These are phyloP conservation scores for Thielaviopsis populi DNA, from an alignment of 2,329 filamentous ascomycete species.

Conservation along the genomic window DNA sequence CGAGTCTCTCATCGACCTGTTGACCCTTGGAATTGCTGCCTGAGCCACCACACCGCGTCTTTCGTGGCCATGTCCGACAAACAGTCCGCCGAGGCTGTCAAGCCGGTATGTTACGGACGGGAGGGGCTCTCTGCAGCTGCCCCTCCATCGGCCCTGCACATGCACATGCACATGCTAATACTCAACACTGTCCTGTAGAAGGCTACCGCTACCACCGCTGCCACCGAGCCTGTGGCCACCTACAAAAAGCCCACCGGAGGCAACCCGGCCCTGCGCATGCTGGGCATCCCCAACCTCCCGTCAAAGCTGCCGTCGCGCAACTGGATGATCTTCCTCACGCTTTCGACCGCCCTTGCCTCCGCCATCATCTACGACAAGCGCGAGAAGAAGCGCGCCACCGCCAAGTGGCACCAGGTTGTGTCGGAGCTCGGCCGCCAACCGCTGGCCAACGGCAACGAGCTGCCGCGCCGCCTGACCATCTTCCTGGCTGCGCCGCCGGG, in stretches of 20 bases:
- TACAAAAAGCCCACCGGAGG: slow-evolving; percentile 20
- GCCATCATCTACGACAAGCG: slow-evolving; percentile 84
- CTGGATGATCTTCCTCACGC: slow-evolving; percentile 86
- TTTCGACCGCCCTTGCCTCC: slow-evolving; percentile 62
- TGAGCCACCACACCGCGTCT: background rate
- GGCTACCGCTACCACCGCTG: background rate
- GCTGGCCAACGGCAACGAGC: slow-evolving; percentile 48
- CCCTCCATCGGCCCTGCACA: background rate
- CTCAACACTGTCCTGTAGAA: background rate
- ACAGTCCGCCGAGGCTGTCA: background rate
- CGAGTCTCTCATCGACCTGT: background rate
- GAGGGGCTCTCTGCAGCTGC: background rate
- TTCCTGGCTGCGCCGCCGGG: slow-evolving; percentile 76
- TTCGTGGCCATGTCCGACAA: background rate
- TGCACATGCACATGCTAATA: background rate
- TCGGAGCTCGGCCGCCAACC: slow-evolving; percentile 69
- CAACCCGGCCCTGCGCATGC: slow-evolving; percentile 62
- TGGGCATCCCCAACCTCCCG: slow-evolving; percentile 73
- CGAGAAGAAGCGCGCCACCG: slow-evolving; percentile 70
- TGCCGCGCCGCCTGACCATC: slow-evolving; percentile 73
- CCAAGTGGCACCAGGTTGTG: slow-evolving; percentile 75
- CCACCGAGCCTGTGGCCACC: slow-evolving; percentile 1
- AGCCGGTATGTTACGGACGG: background rate
- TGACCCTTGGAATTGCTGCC: background rate
- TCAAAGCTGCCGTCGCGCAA: slow-evolving; percentile 83